phyloP scores from a whole-genome alignment of 2,329 filamentous ascomycete genomes.

The Colletotrichum melonis region DNA sequence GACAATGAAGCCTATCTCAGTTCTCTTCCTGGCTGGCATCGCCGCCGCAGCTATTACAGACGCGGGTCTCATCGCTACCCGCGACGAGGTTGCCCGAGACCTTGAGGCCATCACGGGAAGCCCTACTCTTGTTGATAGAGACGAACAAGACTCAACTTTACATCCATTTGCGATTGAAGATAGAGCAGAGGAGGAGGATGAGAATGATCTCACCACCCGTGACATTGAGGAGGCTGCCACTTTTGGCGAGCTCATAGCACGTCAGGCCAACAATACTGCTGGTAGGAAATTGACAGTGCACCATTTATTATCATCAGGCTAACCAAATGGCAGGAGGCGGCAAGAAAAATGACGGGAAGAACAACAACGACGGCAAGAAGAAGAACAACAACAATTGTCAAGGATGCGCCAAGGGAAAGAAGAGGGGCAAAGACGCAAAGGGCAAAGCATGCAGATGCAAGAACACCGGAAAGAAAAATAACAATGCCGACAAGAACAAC shows the following conservation, averaged over 20 bases:
- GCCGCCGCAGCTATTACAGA: slow-evolving; percentile 22
- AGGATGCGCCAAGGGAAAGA: slow-evolving; percentile 10
- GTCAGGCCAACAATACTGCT: slow-evolving; percentile 1
- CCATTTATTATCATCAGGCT: accelerated
- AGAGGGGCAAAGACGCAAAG: slow-evolving; percentile 18
- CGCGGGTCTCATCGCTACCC: slow-evolving; percentile 1
- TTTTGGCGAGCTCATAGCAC: neutral
- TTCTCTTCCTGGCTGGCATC: slow-evolving; percentile 20
- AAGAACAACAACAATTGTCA: slow-evolving; percentile 14
- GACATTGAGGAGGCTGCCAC: neutral
- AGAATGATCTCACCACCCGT: neutral
- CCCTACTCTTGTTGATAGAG: neutral
- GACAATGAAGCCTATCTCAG: slow-evolving; percentile 24
- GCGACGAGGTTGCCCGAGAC: neutral
- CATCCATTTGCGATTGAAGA: neutral
- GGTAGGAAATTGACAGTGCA: neutral
- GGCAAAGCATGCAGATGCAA: slow-evolving; percentile 22
- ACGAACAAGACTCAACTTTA: neutral
- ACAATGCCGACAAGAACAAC: neutral
- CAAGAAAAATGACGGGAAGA: slow-evolving; percentile 11
- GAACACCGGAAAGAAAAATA: slow-evolving; percentile 6
- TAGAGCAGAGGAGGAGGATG: neutral
- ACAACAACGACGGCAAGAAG: slow-evolving; percentile 12
- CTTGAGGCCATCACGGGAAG: neutral
- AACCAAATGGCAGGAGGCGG: neutral